A percentile compares a stretch with the other conserved stretches of the same genome.
Conservation (phyloP, 208 protist species). For the Trypanosoma lewisi region DNA sequence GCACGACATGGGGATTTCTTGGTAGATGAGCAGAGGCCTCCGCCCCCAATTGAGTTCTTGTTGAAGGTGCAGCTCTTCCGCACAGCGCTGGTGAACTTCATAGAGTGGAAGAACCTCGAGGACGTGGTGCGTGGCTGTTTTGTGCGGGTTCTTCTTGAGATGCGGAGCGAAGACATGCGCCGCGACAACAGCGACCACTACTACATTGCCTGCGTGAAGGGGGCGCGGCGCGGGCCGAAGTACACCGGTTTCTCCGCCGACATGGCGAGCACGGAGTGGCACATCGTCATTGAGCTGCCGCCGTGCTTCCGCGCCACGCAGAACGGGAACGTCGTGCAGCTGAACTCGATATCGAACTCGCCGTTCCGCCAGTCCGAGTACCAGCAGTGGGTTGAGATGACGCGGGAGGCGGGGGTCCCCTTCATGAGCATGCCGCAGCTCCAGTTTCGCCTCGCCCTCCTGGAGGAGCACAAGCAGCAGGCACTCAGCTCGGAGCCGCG, state of each 20-base stretch:
- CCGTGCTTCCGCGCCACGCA: slow-evolving; percentile 80
- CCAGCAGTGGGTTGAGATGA: slow-evolving; percentile 80
- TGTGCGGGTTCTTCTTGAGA: slow-evolving; percentile 88
- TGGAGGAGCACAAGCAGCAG: slow-evolving; percentile 87
- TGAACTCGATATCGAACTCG: slow-evolving; percentile 91
- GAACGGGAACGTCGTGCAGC: slow-evolving; percentile 87
- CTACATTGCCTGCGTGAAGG: slow-evolving; percentile 88
- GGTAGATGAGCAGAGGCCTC: slow-evolving; percentile 26
- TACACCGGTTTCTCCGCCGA: slow-evolving; percentile 90
- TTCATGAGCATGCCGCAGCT: slow-evolving; percentile 78
- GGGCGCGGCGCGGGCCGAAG: slow-evolving; percentile 58
- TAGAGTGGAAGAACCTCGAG: slow-evolving; percentile 83
- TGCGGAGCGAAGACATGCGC: slow-evolving; percentile 73
- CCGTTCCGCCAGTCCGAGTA: slow-evolving; percentile 84
- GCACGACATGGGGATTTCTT: slow-evolving; percentile 14
- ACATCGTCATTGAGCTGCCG: slow-evolving; percentile 90
- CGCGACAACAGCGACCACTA: slow-evolving; percentile 83
- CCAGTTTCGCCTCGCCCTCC: slow-evolving; percentile 78
- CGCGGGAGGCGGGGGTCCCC: slow-evolving; percentile 36
- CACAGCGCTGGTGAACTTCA: slow-evolving; percentile 81
- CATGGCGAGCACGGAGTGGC: slow-evolving; percentile 77
- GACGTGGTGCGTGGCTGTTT: slow-evolving; percentile 85
- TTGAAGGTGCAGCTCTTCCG: slow-evolving; percentile 86
- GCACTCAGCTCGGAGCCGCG: slow-evolving; percentile 49
- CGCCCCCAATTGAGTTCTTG: slow-evolving; percentile 66